Evolutionary conservation across 257 asterid species (phyloP).

Genomic region (Nyctanthes arbortristis): DNA sequence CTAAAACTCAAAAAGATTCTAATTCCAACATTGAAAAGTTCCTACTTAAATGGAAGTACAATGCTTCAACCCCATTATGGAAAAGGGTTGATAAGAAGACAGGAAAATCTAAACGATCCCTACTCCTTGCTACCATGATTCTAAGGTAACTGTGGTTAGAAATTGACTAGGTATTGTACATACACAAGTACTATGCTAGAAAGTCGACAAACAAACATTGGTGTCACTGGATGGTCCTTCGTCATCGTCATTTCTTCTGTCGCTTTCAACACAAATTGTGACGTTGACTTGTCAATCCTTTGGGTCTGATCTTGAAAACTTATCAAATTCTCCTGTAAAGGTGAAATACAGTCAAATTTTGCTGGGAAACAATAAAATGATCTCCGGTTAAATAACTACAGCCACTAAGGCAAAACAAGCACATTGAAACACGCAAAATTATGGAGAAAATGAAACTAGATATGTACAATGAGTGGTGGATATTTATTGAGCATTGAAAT

Average conservation of each 20-base stretch:
- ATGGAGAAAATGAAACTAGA: too few species aligned
- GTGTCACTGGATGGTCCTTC: background rate
- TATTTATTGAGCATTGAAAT: too few species aligned
- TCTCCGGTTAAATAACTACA: background rate
- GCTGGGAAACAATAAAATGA: background rate
- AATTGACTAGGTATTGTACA: slow-evolving; percentile 41
- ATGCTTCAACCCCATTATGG: slow-evolving; percentile 28
- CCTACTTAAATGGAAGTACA: slow-evolving; percentile 47
- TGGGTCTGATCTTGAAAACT: slow-evolving; percentile 24
- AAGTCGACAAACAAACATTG: slow-evolving; percentile 17
- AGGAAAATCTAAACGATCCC: slow-evolving; percentile 25
- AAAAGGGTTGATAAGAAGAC: background rate
- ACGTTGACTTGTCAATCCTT: slow-evolving; percentile 19
- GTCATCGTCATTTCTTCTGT: slow-evolving; percentile 12
- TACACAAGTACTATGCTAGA: slow-evolving; percentile 30
- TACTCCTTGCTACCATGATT: slow-evolving; percentile 30
- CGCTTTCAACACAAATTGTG: slow-evolving; percentile 14
- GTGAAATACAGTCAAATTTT: background rate
- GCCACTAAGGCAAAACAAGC: background rate
- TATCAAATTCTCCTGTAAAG: slow-evolving; percentile 58
- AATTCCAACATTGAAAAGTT: slow-evolving; percentile 27
- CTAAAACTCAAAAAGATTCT: slow-evolving; percentile 29
- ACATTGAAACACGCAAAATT: background rate
- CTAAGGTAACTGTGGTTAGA: slow-evolving; percentile 35
- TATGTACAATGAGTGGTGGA: too few species aligned